Base-by-base conservation (phyloP, 2,329 filamentous ascomycete genomes). In the Dactylonectria macrodidyma region DNA sequence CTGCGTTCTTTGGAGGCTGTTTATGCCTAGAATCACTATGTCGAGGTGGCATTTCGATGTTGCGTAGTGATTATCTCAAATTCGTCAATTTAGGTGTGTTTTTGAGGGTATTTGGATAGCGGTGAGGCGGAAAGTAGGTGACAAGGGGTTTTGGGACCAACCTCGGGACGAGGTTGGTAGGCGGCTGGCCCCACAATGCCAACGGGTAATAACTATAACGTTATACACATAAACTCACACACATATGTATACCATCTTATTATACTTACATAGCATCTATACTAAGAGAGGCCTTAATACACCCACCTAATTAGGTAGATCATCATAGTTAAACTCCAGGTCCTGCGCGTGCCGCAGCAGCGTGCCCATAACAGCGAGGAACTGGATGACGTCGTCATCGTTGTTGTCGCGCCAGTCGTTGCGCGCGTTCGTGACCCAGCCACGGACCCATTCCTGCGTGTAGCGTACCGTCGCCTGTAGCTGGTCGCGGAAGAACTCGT, bases 381-480 rank as follows among this genome's bases (percentile, higher is more conserved):
- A 46, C 34, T 33, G 46, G 41, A 63, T 57, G 3, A 64, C 55
- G 14, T 66, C 64, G 69, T 82, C 80, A n/a, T 85, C 64, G 62
- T 70, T 75, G 51, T 79, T 76, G 65, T 81, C 80, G 3, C 73
- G 72, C 77, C 77, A 82, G 66, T 77, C 75, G 38, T 62, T 62
- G 19, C 44, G 51, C n/a, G 64, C 64, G 16, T 30, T 54, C 24
- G 47, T 62, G 47, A 66, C 64, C 64, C 64, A 66, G 41, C 46
- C 46, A 26, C 36, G 36, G 33, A 66, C 54, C 48, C 56, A 59
- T 22, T 38, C 9, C 26, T 59, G 64, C n/a, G 58, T 54, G 8
- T 46, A 58, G 11, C 33, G 24, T 7, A 66, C 52, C 33, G 59
- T 66, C 16, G 44, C 34, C 51, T 66, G 59, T n/a, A 66, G 19